Conservation (phyloP, 1,284 basidiomycete genomes). For the Boletellus deceptivus region DNA sequence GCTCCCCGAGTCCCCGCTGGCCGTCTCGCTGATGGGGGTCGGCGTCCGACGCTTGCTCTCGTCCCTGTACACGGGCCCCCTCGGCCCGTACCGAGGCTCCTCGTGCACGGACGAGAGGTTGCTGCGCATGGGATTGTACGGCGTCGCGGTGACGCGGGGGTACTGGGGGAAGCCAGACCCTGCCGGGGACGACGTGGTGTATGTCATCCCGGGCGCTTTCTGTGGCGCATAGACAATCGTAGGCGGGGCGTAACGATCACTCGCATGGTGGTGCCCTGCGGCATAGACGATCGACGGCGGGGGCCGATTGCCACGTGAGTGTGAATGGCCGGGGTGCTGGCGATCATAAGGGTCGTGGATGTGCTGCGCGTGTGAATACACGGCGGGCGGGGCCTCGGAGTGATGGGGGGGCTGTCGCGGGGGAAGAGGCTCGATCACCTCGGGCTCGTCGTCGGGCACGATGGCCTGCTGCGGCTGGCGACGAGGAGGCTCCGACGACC, state of each 20-base stretch:
- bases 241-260: constrained; percentile 50
- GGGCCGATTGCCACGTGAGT: constrained; percentile 35
- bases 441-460: constrained; percentile 24
- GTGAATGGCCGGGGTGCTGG: constrained; percentile 37
- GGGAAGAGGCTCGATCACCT: constrained; percentile 24
- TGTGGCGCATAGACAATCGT: constrained; percentile 44
- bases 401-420: constrained; percentile 20
- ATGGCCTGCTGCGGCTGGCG: constrained; percentile 21
- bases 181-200: constrained; percentile 54
- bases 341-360: constrained; percentile 33
- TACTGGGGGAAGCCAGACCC: constrained; percentile 37
- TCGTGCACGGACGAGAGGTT: constrained; percentile 36
- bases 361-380: constrained; percentile 36
- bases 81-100: constrained; percentile 26
- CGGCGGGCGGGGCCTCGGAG: constrained; percentile 24
- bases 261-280: constrained; percentile 40
- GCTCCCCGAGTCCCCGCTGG: constrained; percentile 55
- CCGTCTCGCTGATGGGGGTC: constrained; percentile 39
- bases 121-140: constrained; percentile 36
- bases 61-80: constrained; percentile 33
- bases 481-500: constrained; percentile 39
- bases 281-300: constrained; percentile 56
- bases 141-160: constrained; percentile 34
- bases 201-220: constrained; percentile 48
- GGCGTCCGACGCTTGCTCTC: constrained; percentile 21